Conservation (phyloP, 192 early-diverging fungal genomes). For the Podila epigama region DNA sequence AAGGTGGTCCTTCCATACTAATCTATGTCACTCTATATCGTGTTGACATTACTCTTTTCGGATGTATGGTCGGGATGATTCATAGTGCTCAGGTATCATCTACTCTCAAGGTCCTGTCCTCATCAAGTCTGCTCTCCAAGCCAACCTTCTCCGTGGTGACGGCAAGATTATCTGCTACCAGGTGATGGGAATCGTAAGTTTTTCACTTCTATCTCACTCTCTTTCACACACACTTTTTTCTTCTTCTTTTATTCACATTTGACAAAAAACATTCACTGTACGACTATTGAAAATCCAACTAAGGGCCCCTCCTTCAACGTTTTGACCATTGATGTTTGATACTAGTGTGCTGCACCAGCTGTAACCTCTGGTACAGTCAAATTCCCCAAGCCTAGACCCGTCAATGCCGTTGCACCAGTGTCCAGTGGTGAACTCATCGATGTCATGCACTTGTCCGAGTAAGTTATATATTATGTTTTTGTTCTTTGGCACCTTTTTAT, state of each 20-base stretch:
- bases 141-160: slow-evolving; percentile 22
- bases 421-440: slow-evolving; percentile 42
- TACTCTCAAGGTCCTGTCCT: slow-evolving; percentile 49
- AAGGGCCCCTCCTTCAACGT: not conserved
- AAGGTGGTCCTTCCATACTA: too few species aligned
- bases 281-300: too few species aligned
- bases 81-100: slow-evolving; percentile 50
- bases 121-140: slow-evolving; percentile 32
- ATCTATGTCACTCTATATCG: too few species aligned
- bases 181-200: slow-evolving; percentile 37
- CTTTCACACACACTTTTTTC: not conserved
- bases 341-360: slow-evolving; percentile 50
- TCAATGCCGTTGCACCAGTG: slow-evolving; percentile 10
- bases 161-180: slow-evolving; percentile 56
- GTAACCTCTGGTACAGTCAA: slow-evolving; percentile 29
- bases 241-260: not conserved
- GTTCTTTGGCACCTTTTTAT: too few species aligned
- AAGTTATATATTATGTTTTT: too few species aligned
- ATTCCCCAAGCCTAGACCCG: slow-evolving; percentile 57
- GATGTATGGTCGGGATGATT: too few species aligned
- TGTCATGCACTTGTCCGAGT: slow-evolving; percentile 60
- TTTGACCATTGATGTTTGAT: not conserved
- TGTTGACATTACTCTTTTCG: too few species aligned
- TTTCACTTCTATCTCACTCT: not conserved
- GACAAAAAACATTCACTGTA: too few species aligned